Percentiles rank a stretch among this genome's conserved stretches.
These are phyloP conservation scores for Melampsora abietis-canadensis DNA, from an alignment of 1,284 basidiomycete genomes.

Conservation along the genomic window DNA sequence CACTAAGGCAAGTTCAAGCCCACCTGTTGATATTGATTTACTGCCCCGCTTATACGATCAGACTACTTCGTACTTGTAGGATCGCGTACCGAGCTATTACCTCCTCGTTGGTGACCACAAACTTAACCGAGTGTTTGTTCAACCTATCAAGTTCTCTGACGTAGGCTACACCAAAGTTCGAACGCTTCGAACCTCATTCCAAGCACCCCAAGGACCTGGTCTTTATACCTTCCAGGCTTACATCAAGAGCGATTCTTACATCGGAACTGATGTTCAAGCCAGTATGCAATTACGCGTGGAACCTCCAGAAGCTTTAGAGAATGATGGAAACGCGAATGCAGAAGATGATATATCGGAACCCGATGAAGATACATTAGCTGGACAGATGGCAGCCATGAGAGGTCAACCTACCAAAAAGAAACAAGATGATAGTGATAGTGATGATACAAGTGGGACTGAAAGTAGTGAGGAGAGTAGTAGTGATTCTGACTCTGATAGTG, in stretches of 20 bases:
- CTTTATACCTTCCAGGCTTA: conserved; percentile 85
- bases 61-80: conserved; percentile 55
- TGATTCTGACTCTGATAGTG: conserved; percentile 52
- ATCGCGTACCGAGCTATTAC: conserved; percentile 82
- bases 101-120: conserved; percentile 84
- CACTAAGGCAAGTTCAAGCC: conserved; percentile 66
- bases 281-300: conserved; percentile 71
- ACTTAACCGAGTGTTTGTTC: conserved; percentile 81
- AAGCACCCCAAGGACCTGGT: conserved; percentile 80
- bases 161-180: conserved; percentile 68
- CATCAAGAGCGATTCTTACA: conserved; percentile 79
- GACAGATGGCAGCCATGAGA: conserved; percentile 97
- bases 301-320: conserved; percentile 56
- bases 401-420: conserved; percentile 65
- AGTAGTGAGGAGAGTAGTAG: conserved; percentile 45
- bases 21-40: conserved; percentile 10
- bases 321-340: conserved; percentile 59
- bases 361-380: conserved; percentile 89
- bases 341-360: conserved; percentile 95
- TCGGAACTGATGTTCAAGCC: conserved; percentile 63
- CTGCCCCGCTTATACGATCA: neutral
- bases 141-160: conserved; percentile 72
- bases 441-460: conserved; percentile 41
- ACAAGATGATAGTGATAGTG: conserved; percentile 41
- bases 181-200: conserved; percentile 86